These are phyloP conservation scores for Monosporascus sp. DNA, from an alignment of 2,329 filamentous ascomycete genomes.

Conservation along the genomic window DNA sequence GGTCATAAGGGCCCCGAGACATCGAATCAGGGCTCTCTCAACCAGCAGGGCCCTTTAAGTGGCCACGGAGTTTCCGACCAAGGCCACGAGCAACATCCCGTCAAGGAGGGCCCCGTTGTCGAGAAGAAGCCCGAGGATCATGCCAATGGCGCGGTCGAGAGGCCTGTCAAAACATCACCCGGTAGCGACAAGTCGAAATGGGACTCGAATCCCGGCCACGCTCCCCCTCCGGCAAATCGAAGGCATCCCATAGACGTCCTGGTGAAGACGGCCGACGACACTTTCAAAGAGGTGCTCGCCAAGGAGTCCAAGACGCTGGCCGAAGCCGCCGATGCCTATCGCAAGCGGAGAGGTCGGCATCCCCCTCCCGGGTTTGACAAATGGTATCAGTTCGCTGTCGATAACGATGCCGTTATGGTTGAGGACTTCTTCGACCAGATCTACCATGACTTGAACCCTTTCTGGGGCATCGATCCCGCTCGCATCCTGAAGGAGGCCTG, in stretches of 20 bases:
- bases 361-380: slow-evolving; percentile 44
- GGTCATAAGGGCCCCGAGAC: neutral
- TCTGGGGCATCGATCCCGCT: slow-evolving; percentile 47
- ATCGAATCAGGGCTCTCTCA: neutral
- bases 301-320: slow-evolving; percentile 38
- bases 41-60: neutral
- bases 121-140: neutral
- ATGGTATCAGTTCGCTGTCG: slow-evolving; percentile 41
- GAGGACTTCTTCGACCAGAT: slow-evolving; percentile 50
- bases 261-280: slow-evolving; percentile 34
- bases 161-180: no score
- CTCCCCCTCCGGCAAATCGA: slow-evolving; percentile 5
- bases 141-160: no score
- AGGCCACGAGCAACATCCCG: neutral
- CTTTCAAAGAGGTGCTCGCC: slow-evolving; percentile 33
- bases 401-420: slow-evolving; percentile 37
- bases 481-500: slow-evolving; percentile 46
- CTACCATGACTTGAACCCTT: slow-evolving; percentile 46
- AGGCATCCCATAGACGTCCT: slow-evolving; percentile 41
- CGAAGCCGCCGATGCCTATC: slow-evolving; percentile 40
- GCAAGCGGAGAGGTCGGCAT: slow-evolving; percentile 41
- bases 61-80: neutral
- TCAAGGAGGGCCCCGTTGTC: neutral
- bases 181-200: neutral
- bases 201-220: slow-evolving; percentile 7